These are phyloP conservation scores for Niebla homalea DNA, from an alignment of 495 filamentous ascomycete genomes.

Conservation along the genomic window DNA sequence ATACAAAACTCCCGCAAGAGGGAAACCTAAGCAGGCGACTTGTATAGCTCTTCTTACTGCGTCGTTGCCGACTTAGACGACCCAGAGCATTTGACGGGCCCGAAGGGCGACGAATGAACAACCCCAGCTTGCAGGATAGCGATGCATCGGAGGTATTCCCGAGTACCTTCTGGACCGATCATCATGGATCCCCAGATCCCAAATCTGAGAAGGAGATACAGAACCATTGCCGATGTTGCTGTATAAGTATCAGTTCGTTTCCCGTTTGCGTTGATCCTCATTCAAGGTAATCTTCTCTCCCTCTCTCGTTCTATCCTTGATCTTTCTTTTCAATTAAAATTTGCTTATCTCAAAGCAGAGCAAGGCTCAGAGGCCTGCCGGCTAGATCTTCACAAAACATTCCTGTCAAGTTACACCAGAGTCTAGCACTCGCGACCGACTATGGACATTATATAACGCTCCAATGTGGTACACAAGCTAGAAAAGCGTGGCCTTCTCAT, in stretches of 20 bases:
- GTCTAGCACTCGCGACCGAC: neutral
- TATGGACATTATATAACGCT: constrained; percentile 29
- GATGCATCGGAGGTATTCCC: neutral
- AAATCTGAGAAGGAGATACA: neutral
- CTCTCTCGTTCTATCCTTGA: neutral
- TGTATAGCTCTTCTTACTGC: neutral
- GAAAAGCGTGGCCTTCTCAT: constrained; percentile 47
- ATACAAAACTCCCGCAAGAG: neutral
- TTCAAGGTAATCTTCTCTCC: neutral
- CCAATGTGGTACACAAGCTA: constrained; percentile 44
- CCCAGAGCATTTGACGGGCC: neutral
- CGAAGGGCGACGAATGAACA: neutral
- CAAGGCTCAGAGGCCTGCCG: neutral
- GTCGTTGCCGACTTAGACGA: neutral
- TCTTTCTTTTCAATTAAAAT: neutral
- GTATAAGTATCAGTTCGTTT: neutral
- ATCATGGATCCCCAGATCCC: neutral
- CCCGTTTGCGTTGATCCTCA: neutral
- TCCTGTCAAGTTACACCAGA: neutral
- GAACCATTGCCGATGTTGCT: no score
- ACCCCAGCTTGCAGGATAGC: neutral
- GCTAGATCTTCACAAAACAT: neutral
- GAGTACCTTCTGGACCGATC: neutral
- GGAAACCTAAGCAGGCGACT: neutral
- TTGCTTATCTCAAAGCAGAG: no score